Evolutionary conservation across 805 yeast species (phyloP), one percentile per base, ranked within the genome.

Genomic region (Ascoidea asiatica): DNA sequence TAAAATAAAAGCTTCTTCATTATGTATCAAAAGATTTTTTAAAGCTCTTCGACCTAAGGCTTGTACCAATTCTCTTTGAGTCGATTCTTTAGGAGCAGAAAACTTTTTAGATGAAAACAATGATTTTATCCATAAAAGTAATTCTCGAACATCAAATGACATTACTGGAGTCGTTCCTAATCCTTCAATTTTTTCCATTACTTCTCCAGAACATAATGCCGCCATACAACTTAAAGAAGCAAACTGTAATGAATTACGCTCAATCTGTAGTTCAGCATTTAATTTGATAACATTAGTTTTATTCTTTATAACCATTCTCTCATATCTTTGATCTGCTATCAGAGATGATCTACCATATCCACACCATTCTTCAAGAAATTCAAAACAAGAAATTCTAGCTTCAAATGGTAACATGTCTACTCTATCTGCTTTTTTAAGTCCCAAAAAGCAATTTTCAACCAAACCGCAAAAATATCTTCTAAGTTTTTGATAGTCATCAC

Each of bases 321-420:
- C 57, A 50, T 87, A 87, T 40, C 96, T 67, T 38, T 81, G 82
- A 23, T 76, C 77, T 2, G 87, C 74, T 2, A 79, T 55, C 1
- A 67, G 56, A 6, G 75, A 70, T 20, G 77, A 67, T 43, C 75
- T 79, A 2, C 97, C 97, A 60, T 76, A 77, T 0, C 95, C 95
- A 59, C 96, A 88, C 99, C 99, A 92, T 57, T 86, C 95, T 51
- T 84, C 89, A 46, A 92, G 65, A 54, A 75, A 81, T 40, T 79
- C 75, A 63, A 87, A 89, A 49, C 94, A 83, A 2, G 85, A 81
- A 23, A 83, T 77, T 44, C 96, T 67, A 2, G 88, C 90, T 51
- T 81, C 87, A 58, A 89, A 88, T 1, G 95, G 90, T n/a, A 89
- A 65, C 15, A 29, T 8, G 4, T 29, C 35, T 29, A 11, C 35